These are phyloP conservation scores for Penicillium sp. DNA, from an alignment of 2,329 filamentous ascomycete species.

Conservation along the genomic window DNA sequence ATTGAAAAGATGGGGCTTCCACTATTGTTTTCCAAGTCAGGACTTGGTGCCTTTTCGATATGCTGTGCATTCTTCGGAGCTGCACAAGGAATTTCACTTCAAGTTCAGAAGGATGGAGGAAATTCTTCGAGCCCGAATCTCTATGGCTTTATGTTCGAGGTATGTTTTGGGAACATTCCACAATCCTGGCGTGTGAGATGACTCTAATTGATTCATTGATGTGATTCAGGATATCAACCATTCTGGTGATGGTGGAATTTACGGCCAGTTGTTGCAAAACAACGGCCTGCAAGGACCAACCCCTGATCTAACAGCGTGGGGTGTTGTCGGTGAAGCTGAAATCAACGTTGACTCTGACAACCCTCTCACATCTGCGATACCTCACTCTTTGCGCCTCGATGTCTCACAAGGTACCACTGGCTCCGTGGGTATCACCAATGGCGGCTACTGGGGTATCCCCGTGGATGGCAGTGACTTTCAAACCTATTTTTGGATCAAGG, in stretches of 20 bases:
- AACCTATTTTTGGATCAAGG: conserved; percentile 31
- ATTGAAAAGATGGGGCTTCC: neutral
- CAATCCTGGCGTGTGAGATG: no score
- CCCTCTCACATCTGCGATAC: conserved; percentile 59
- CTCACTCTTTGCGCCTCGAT: conserved; percentile 54
- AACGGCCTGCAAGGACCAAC: conserved; percentile 66
- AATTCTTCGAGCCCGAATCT: conserved; percentile 45
- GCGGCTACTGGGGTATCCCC: conserved; percentile 37
- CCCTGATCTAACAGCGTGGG: conserved; percentile 54
- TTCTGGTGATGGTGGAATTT: conserved; percentile 73
- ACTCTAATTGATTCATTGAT: neutral
- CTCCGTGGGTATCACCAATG: conserved; percentile 47
- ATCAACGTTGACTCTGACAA: conserved; percentile 54
- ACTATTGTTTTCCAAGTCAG: neutral
- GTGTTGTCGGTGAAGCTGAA: conserved; percentile 47
- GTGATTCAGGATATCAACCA: conserved; percentile 72
- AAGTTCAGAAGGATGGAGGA: conserved; percentile 24
- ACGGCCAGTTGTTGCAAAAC: conserved; percentile 72
- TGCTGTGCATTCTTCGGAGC: neutral
- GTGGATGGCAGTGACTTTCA: conserved; percentile 26
- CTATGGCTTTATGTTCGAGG: conserved; percentile 52
- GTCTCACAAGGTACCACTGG: conserved; percentile 28
- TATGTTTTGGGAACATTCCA: conserved; percentile 7
- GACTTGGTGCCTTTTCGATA: neutral
- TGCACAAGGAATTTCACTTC: neutral